Base-by-base conservation (phyloP, 208 protist species). In the Leishmania amazonensis region DNA sequence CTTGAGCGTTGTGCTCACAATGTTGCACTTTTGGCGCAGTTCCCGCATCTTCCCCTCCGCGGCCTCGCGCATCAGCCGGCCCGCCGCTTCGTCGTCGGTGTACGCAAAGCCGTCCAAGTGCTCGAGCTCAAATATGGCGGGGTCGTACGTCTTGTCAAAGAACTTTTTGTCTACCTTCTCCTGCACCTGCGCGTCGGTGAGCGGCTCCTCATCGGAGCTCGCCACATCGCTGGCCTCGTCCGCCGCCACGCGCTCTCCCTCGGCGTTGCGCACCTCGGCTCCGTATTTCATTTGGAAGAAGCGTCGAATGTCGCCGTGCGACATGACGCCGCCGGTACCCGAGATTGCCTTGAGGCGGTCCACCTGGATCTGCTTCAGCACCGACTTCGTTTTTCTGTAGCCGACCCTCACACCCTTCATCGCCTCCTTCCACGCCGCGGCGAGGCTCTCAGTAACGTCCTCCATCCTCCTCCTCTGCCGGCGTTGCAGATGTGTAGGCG, bases 1-100 rank as follows among this genome's bases (percentile, higher is more conserved):
- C 88, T 97, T 95, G 24, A 97, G 89, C 45, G 93, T 96, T 19
- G 85, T 93, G 85, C 93, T 96, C 38, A 97, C 93, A 47, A 95
- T 83, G 75, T 90, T 81, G 74, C 91, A 96, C 81, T 95, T 91
- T 57, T 86, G 81, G 15, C 91, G 88, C 72, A 91, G 81, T 64
- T 93, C 91, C 28, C 85, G 79, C 64, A 96, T 90, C 42, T 87
- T 84, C 13, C 80, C 76, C 78, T 97, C 91, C 47, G 90, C 87
- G 17, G 79, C 85, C 77, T 90, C 89, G 53, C 90, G 87, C 85
- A 96, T 91, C n/a, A 70, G 64, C 49, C 84, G 84, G 58, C 80
- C 78, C 76, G 87, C 88, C 77, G 89, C 88, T 71, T 90, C 88
- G 77, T 80, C 84, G 67, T 90, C 87, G 19, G 85, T 83, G 85